These are phyloP conservation scores for Picochlorum sp. DNA, from an alignment of 139 green algal genomes.

Conservation along the genomic window DNA sequence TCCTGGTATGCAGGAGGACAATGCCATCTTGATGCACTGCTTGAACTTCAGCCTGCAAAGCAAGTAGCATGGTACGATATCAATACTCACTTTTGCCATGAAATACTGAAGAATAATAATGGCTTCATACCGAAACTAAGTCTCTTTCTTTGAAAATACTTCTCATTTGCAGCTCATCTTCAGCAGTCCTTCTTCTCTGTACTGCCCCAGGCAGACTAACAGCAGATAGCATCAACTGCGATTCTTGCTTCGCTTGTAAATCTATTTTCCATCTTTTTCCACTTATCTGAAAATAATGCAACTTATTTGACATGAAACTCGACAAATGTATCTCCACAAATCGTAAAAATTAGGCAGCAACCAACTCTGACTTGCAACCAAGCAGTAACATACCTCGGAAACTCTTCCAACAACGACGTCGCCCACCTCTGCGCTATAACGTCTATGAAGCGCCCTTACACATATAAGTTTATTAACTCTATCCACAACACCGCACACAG, in stretches of 20 bases:
- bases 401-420: constrained; percentile 78
- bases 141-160: constrained; percentile 68
- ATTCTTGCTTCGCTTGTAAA: constrained; percentile 49
- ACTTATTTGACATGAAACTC: too few species aligned
- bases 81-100: too few species aligned
- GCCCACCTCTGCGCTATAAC: constrained; percentile 63
- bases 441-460: constrained; percentile 35
- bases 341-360: too few species aligned
- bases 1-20: constrained; percentile 73
- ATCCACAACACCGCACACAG: constrained; percentile 55
- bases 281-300: constrained; percentile 29
- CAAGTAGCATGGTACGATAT: too few species aligned
- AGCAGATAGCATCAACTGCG: constrained; percentile 66
- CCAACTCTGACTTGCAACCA: neutral
- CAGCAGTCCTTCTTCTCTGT: constrained; percentile 63
- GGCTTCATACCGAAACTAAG: constrained; percentile 55
- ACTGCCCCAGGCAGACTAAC: constrained; percentile 75
- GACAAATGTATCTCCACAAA: too few species aligned
- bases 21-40: constrained; percentile 55
- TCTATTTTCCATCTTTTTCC: constrained; percentile 76
- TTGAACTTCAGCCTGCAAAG: constrained; percentile 68
- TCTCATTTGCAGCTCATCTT: constrained; percentile 88
- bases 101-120: neutral
- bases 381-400: constrained; percentile 34
- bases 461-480: constrained; percentile 76